Conservation (phyloP, 2,329 filamentous ascomycete genomes). For the Alternaria angustiovoidea region DNA sequence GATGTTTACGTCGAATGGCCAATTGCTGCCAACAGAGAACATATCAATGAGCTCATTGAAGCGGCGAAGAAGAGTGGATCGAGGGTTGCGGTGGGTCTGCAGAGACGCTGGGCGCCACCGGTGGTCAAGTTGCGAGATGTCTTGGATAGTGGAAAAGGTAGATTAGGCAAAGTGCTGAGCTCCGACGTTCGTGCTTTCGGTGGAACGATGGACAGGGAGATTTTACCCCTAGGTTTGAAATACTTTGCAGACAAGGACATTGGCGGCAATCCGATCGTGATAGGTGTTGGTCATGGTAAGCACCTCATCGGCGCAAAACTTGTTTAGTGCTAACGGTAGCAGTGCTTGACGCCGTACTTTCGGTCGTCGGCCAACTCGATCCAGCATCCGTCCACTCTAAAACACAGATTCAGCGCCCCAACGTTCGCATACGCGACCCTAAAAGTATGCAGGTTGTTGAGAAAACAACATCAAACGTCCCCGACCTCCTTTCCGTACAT, state of each 20-base stretch:
- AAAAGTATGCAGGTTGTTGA: background rate
- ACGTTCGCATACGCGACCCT: background rate
- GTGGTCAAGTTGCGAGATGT: slow-evolving; percentile 54
- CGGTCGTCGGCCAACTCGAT: slow-evolving; percentile 28
- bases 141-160: slow-evolving; percentile 39
- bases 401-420: slow-evolving; percentile 15
- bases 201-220: slow-evolving; percentile 26
- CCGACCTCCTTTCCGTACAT: slow-evolving; percentile 55
- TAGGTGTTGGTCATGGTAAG: slow-evolving; percentile 41
- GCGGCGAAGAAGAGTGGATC: slow-evolving; percentile 52
- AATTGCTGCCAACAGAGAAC: slow-evolving; percentile 48
- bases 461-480: slow-evolving; percentile 46
- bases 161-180: background rate
- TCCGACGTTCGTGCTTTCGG: slow-evolving; percentile 15
- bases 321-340: background rate
- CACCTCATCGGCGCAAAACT: background rate
- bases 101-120: slow-evolving; percentile 53
- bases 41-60: slow-evolving; percentile 53
- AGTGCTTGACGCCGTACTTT: slow-evolving; percentile 27
- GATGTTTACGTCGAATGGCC: slow-evolving; percentile 62
- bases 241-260: slow-evolving; percentile 25
- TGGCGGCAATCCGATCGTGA: slow-evolving; percentile 27
- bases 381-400: slow-evolving; percentile 10
- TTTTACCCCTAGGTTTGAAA: slow-evolving; percentile 17
- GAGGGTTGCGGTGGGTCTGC: slow-evolving; percentile 58